phyloP scores from a whole-genome alignment of 2,329 filamentous ascomycete genomes.

The Phyllosticta citribraziliensis region DNA sequence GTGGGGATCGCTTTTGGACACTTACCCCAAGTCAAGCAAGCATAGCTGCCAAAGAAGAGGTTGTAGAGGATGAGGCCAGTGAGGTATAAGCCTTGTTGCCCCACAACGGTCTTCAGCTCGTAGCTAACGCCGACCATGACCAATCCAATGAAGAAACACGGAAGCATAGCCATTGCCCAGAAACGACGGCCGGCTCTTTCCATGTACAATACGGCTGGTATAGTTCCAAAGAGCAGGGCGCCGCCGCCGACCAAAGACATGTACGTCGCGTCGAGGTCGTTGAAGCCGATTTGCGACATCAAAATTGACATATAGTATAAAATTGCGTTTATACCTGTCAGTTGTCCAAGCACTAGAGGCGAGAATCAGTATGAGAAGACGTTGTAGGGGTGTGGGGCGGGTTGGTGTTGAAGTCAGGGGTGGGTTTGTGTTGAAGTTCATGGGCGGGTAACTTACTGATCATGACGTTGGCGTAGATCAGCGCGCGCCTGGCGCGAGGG shows the following conservation, averaged over 20 bases:
- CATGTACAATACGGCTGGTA: slow-evolving; percentile 61
- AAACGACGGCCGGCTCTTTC: slow-evolving; percentile 62
- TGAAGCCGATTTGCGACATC: slow-evolving; percentile 62
- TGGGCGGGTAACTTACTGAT: slow-evolving; percentile 12
- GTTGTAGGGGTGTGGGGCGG: no score
- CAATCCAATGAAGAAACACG: slow-evolving; percentile 61
- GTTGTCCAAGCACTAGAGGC: slow-evolving; percentile 41
- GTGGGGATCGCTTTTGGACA: neutral
- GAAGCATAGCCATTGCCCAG: slow-evolving; percentile 64
- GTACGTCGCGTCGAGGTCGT: slow-evolving; percentile 53
- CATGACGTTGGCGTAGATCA: slow-evolving; percentile 25
- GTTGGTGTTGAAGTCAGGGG: no score
- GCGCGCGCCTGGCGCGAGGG: slow-evolving; percentile 21
- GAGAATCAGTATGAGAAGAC: neutral
- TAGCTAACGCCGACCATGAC: slow-evolving; percentile 57
- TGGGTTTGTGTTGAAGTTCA: no score
- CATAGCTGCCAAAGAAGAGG: slow-evolving; percentile 29
- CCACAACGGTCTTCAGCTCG: slow-evolving; percentile 40
- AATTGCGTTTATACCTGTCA: slow-evolving; percentile 61
- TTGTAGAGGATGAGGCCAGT: slow-evolving; percentile 47
- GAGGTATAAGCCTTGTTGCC: slow-evolving; percentile 53
- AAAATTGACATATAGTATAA: slow-evolving; percentile 64
- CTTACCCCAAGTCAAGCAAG: slow-evolving; percentile 22
- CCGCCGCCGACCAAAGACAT: slow-evolving; percentile 67
- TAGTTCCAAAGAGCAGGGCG: slow-evolving; percentile 55